Evolutionary conservation across 192 early-diverging fungal species (phyloP), one percentile per base, ranked within the genome.

Genomic region (Mortierella alpina): DNA sequence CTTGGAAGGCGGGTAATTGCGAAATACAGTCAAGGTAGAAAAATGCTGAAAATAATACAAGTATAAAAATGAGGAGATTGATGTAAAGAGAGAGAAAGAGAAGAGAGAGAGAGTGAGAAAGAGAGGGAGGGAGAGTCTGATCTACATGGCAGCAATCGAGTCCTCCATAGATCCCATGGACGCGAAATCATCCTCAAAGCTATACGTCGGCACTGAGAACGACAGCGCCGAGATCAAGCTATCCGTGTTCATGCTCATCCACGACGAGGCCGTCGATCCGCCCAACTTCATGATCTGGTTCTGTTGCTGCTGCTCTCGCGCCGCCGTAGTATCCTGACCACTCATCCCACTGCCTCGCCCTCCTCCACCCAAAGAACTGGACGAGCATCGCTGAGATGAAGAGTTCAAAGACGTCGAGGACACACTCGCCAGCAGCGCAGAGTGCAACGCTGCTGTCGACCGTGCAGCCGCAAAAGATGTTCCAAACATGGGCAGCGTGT

Each of bases 201-300:
- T 78, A 42, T 80, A 80, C 2, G 77, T 80, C 20, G 77, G 77
- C 4, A 80, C 77, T 9, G 77, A 63, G 47, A 80, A 80, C 31
- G 77, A 80, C 47, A 80, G 14, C 1, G 70, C 77, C 12, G 77
- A 76, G 9, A 76, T 20, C 41, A 76, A 48, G 10, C 62, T 63
- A 11, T 67, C 74, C 14, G 74, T 64, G 39, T 76, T 76, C 74
- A 76, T 64, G 66, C 74, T 76, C 74, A 76, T 76, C 74, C 74
- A 76, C 5, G 74, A 69, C 4, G 74, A 67, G 4, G 66, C 60
- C 22, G 73, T 63, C 2, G 59, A 18, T 7, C 57, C n/a, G 0
- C 63, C 63, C 53, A 74, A 39, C 20, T 40, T 74, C 55, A 52
- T 53, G 8, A 66, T 42, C 41, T 74, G 72, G 15, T 58, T 41